These are phyloP conservation scores for Cryptosporidium xiaoi DNA, from an alignment of 169 alveolate species.

Conservation along the genomic window DNA sequence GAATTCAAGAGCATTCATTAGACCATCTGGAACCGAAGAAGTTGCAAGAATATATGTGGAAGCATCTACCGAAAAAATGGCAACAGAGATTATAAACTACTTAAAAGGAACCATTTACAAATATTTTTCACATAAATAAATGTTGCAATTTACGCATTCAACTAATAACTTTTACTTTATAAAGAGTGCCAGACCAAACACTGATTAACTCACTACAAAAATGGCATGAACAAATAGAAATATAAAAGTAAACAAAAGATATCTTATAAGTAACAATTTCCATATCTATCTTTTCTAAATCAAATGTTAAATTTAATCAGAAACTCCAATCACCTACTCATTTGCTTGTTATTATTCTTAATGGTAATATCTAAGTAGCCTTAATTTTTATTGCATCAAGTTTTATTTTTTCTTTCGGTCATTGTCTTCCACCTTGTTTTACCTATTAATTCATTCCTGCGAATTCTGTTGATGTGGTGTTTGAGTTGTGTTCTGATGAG, in stretches of 20 bases:
- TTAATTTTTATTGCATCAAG: not conserved
- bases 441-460: not conserved
- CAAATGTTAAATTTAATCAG: too few species aligned
- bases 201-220: too few species aligned
- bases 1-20: constrained; percentile 83
- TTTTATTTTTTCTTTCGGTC: not conserved
- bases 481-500: constrained; percentile 18
- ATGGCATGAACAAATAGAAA: too few species aligned
- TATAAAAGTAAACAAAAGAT: not conserved
- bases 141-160: too few species aligned
- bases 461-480: constrained; percentile 14
- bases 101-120: constrained; percentile 18
- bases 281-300: too few species aligned
- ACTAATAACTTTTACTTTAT: too few species aligned
- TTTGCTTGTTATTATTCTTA: too few species aligned
- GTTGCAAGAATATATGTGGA: constrained; percentile 85
- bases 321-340: too few species aligned
- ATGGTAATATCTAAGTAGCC: too few species aligned
- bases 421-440: not conserved
- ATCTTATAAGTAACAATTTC: not conserved
- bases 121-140: constrained; percentile 12
- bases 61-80: constrained; percentile 81
- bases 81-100: constrained; percentile 75
- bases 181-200: too few species aligned
- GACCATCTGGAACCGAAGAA: constrained; percentile 91